Conservation (phyloP, 2,329 filamentous ascomycete species). For the Setomelanomma holmii region DNA sequence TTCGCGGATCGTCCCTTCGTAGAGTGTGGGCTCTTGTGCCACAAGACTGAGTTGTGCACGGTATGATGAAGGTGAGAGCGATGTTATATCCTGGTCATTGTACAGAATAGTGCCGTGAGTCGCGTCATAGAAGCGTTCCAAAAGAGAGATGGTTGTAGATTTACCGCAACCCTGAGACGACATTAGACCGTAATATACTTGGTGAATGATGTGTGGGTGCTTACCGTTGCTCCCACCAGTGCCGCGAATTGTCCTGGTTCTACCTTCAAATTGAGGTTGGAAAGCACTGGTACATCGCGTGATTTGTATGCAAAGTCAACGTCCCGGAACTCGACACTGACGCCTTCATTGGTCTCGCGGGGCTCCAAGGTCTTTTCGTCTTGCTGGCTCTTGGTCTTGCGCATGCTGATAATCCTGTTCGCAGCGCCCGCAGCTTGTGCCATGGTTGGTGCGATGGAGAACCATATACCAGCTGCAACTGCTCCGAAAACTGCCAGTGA, state of each 20-base stretch:
- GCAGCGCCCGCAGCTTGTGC: conserved; percentile 46
- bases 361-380: conserved; percentile 14
- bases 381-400: conserved; percentile 21
- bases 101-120: conserved; percentile 69
- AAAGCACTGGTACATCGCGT: conserved; percentile 72
- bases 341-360: conserved; percentile 18
- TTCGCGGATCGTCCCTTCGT: conserved; percentile 52
- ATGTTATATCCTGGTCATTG: conserved; percentile 47
- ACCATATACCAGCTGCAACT: conserved; percentile 48
- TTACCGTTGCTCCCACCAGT: conserved; percentile 70
- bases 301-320: conserved; percentile 95
- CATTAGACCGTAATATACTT: not conserved
- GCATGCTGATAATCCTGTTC: conserved; percentile 47
- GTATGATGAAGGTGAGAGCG: conserved; percentile 48
- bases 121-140: conserved; percentile 73
- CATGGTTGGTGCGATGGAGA: conserved; percentile 57
- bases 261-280: conserved; percentile 55
- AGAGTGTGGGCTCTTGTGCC: conserved; percentile 56
- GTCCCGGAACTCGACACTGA: conserved; percentile 81
- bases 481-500: conserved; percentile 55
- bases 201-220: not conserved
- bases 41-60: conserved; percentile 54
- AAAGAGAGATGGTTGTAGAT: conserved; percentile 70
- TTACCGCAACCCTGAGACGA: conserved; percentile 66
- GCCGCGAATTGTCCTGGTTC: conserved; percentile 72